A percentile compares a stretch with the other conserved stretches of the same genome.
phyloP scores from a whole-genome alignment of 2,329 filamentous ascomycete species.

The Talaromyces sp. region DNA sequence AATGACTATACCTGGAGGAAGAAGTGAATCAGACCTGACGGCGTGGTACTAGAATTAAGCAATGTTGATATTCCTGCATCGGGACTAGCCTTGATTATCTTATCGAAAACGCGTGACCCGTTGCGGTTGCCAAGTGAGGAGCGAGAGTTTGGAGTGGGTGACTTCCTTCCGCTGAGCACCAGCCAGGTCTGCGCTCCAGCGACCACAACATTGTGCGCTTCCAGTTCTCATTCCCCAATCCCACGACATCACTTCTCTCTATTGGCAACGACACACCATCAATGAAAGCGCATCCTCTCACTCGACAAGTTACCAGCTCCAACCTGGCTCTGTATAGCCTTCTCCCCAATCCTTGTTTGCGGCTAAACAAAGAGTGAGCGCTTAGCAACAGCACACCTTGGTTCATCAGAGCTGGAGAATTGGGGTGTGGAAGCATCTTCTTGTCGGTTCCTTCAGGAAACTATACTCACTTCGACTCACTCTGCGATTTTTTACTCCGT shows the following conservation, averaged over 20 bases:
- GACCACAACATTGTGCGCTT: conserved; percentile 2
- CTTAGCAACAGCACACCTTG: conserved; percentile 3
- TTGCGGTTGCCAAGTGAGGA: conserved; percentile 11
- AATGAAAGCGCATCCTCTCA: neutral
- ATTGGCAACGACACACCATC: neutral
- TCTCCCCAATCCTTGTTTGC: neutral
- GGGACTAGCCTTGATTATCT: neutral
- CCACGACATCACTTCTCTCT: neutral
- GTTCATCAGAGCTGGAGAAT: neutral
- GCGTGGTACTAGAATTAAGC: neutral
- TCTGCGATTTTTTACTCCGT: neutral
- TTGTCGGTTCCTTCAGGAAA: neutral
- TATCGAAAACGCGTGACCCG: conserved; percentile 11
- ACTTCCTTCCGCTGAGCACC: neutral
- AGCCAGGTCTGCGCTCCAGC: neutral
- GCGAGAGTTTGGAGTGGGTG: neutral
- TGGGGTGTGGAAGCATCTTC: neutral
- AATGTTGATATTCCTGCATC: conserved; percentile 3
- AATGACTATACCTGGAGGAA: neutral
- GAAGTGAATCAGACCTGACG: neutral
- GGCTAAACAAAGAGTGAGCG: neutral
- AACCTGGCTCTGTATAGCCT: neutral
- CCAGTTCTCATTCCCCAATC: neutral
- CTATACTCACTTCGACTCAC: neutral
- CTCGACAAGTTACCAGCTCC: neutral